phyloP scores from a whole-genome alignment of 257 asterid species.

The Nicotiana sylvestris region DNA sequence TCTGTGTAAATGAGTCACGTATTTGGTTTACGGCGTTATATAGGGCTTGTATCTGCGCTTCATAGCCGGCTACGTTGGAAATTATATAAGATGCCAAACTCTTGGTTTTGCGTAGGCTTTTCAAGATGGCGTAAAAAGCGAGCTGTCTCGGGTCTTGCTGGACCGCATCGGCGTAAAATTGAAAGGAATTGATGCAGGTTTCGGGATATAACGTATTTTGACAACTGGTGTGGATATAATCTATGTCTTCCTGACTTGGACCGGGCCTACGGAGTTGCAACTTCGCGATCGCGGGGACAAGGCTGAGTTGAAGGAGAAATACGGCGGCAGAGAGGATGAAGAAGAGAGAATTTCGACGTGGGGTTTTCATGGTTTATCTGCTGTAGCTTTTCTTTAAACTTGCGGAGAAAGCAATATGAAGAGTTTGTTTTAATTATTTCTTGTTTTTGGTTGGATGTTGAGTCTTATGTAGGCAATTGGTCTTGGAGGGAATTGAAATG shows the following conservation, averaged over 20 bases:
- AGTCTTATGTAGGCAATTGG: too few relatives aligned
- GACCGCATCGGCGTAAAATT: conserved; percentile 43
- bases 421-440: too few relatives aligned
- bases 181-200: conserved; percentile 56
- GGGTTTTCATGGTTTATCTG: too few relatives aligned
- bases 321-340: too few relatives aligned
- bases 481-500: too few relatives aligned
- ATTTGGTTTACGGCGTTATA: conserved; percentile 64
- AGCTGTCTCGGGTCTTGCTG: conserved; percentile 56
- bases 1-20: conserved; percentile 58
- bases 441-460: too few relatives aligned
- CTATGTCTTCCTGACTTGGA: conserved; percentile 17
- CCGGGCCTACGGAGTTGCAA: background rate
- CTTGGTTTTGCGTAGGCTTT: conserved; percentile 53
- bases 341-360: too few relatives aligned
- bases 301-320: too few relatives aligned
- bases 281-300: background rate
- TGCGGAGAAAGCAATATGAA: too few relatives aligned
- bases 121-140: conserved; percentile 50
- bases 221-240: conserved; percentile 69
- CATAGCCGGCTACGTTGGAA: conserved; percentile 36
- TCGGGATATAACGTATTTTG: conserved; percentile 54
- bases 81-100: conserved; percentile 33
- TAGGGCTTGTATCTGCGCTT: conserved; percentile 39
- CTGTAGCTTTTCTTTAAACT: too few relatives aligned